These are phyloP conservation scores for Calendula officinalis DNA, from an alignment of 129 eudicot genomes.

Conservation along the genomic window DNA sequence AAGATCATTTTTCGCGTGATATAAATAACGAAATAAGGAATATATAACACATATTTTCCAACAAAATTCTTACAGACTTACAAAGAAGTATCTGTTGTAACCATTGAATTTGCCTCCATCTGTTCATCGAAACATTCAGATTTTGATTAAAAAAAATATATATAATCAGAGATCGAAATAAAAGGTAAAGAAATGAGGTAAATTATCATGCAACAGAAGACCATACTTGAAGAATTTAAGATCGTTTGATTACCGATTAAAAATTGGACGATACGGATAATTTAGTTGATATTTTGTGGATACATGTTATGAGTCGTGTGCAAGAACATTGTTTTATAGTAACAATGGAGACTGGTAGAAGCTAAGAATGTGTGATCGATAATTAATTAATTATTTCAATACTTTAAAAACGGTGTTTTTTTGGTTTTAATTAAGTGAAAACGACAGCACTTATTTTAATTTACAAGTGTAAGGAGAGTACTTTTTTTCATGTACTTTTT, in stretches of 20 bases:
- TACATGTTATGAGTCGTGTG: background rate
- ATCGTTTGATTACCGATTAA: background rate
- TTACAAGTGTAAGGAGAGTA: background rate
- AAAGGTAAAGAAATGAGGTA: too few relatives aligned
- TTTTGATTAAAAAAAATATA: background rate
- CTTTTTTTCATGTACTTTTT: too few relatives aligned
- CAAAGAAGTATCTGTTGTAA: conserved; percentile 17
- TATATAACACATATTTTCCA: background rate
- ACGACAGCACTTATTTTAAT: background rate
- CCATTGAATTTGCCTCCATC: conserved; percentile 28
- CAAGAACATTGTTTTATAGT: conserved; percentile 14
- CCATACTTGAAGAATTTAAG: background rate
- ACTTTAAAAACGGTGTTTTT: background rate
- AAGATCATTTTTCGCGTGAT: conserved; percentile 1
- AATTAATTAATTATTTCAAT: background rate
- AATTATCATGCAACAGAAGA: background rate
- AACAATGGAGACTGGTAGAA: background rate
- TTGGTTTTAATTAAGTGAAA: background rate
- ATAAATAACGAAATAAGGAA: background rate
- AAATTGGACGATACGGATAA: background rate
- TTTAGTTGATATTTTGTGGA: background rate
- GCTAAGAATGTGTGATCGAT: background rate
- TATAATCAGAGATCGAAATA: background rate
- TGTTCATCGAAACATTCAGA: conserved; percentile 12
- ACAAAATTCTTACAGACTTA: conserved; percentile 18